These are phyloP conservation scores for Musa itinerans DNA, from an alignment of 176 grass and related monocot genomes.

Conservation along the genomic window DNA sequence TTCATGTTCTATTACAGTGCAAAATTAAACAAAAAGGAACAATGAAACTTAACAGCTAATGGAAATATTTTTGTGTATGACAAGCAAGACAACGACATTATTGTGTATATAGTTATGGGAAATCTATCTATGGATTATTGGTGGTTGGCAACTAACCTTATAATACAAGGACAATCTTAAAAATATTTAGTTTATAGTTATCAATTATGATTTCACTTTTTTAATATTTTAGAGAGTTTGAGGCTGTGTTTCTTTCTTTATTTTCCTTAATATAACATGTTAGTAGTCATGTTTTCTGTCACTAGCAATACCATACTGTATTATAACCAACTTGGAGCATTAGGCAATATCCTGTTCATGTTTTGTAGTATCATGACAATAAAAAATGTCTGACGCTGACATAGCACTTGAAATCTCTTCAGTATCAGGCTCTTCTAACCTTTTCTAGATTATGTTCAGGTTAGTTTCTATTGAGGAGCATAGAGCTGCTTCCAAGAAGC, in stretches of 20 bases:
- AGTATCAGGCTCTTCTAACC: neutral
- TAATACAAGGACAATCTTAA: neutral
- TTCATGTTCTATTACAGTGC: no score
- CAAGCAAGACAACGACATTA: neutral
- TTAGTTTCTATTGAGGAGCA: slow-evolving; percentile 71
- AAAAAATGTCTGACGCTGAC: neutral
- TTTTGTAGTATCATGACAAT: neutral
- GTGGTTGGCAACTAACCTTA: neutral
- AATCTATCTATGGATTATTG: neutral
- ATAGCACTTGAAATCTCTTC: neutral
- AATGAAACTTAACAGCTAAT: neutral
- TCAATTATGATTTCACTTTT: neutral
- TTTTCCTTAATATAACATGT: no score
- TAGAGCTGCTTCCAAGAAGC: no score
- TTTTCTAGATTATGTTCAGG: slow-evolving; percentile 30
- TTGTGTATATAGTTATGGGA: neutral
- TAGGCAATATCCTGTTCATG: neutral
- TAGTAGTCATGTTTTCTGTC: no score
- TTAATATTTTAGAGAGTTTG: neutral
- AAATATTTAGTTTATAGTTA: neutral
- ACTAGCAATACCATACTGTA: neutral
- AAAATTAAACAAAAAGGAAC: neutral
- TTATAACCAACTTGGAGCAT: neutral
- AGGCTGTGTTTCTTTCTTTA: no score
- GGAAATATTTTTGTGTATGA: neutral